Base-by-base conservation (phyloP, 495 filamentous ascomycete genomes). In the Zalerion maritima region DNA sequence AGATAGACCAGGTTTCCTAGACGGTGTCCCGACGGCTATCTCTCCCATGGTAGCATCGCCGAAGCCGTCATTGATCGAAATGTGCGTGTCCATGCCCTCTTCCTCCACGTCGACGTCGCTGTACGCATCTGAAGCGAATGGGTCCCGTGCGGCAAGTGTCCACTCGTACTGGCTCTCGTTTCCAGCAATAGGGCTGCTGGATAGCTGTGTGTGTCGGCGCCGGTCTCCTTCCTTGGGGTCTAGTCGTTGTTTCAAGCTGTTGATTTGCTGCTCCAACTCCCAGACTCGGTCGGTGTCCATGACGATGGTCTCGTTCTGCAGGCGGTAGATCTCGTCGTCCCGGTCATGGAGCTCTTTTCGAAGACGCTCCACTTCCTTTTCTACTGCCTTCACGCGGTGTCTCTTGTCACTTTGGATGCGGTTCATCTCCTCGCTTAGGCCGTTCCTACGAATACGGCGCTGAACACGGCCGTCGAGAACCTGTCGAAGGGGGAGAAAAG, bases 341-440 rank as follows among this genome's bases (percentile, higher is more conserved):
- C 66, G 54, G 0, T 60, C 47, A 1, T 58, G 52, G 21, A 78
- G 37, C 23, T 73, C 62, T 24, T 62, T 51, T 26, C 67, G 61
- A 12, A 77, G 58, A 4, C 57, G 49, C 29, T 59, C 51, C 0
- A 67, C 40, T 37, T 69, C 62, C 1, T 42, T 45, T 24, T 47
- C 50, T 8, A 46, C 45, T 6, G 51, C 42, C 21, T 47, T 52
- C 1, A 52, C 47, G 4, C 52, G 46, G 3, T 55, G 49, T 22
- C 58, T 60, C 43, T 70, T 69, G 32, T 78, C 70, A 2, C 55
- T 57, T 28, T 69, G 54, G 28, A 82, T 71, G 12, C 49, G 52
- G 48, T 79, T 84, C 36, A 81, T 67, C 47, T 85, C 79, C 43
- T 83, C 71, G 38, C 77, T 81, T 20, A 89, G 49, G 16, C 78